Percentiles rank a stretch among this genome's conserved stretches.
phyloP scores from a whole-genome alignment of 805 yeast genomes.

The Jamesozyma rosinii region DNA sequence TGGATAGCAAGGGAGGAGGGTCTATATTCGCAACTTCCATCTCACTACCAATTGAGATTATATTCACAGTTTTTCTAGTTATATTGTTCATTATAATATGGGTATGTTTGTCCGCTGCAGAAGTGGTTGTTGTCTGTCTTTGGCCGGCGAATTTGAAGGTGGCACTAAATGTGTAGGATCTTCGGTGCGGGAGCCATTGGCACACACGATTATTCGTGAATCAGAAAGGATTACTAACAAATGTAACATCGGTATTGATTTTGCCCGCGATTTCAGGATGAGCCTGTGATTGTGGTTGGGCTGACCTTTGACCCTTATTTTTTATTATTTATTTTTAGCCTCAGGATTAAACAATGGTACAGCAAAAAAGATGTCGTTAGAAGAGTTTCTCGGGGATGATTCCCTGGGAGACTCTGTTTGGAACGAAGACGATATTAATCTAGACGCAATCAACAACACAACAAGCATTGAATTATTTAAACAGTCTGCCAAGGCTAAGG shows the following conservation, averaged over 20 bases:
- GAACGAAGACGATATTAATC: conserved; percentile 30
- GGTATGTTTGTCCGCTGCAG: neutral
- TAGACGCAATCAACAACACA: conserved; percentile 28
- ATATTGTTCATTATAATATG: neutral
- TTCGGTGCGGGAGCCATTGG: too few species aligned
- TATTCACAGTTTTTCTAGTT: neutral
- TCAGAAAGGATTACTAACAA: conserved; percentile 2
- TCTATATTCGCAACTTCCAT: neutral
- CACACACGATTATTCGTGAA: too few species aligned
- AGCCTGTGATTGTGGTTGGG: neutral
- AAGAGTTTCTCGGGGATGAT: conserved; percentile 39
- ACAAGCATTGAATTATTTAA: conserved; percentile 26
- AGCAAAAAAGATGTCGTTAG: conserved; percentile 38
- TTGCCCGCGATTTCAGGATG: neutral
- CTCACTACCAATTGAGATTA: neutral
- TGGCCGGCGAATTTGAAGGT: too few species aligned
- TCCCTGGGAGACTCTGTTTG: conserved; percentile 31
- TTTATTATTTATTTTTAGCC: neutral
- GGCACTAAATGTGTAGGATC: too few species aligned
- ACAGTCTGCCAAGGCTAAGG: conserved; percentile 3
- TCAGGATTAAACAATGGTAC: conserved; percentile 17
- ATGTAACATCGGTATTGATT: neutral
- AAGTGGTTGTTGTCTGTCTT: neutral
- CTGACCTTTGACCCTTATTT: neutral
- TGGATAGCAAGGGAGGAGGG: too few species aligned